A percentile compares a stretch with the other conserved stretches of the same genome.
Conservation (phyloP, 1,139 yeast genomes). For the Hansenula anomala region DNA sequence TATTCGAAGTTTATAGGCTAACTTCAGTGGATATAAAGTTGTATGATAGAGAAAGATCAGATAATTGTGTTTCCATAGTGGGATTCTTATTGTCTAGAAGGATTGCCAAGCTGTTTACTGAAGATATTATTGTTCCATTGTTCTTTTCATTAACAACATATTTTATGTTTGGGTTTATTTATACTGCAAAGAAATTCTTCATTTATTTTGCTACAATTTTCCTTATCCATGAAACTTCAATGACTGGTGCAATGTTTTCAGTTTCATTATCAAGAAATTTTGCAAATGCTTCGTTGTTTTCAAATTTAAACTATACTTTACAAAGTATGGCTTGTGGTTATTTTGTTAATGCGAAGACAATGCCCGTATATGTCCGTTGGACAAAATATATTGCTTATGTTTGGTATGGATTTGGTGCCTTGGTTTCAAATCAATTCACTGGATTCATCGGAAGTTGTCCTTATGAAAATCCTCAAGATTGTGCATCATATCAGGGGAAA, state of each 20-base stretch:
- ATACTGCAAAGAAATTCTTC: constrained; percentile 42
- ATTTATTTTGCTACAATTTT: constrained; percentile 56
- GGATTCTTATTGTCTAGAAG: constrained; percentile 43
- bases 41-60: constrained; percentile 71
- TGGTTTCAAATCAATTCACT: constrained; percentile 61
- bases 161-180: constrained; percentile 71
- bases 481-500: constrained; percentile 42
- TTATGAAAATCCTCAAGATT: constrained; percentile 33
- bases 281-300: constrained; percentile 56
- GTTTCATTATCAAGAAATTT: constrained; percentile 63
- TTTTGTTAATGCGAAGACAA: constrained; percentile 64
- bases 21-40: constrained; percentile 64
- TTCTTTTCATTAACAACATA: constrained; percentile 59
- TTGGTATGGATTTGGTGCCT: constrained; percentile 75
- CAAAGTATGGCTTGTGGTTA: constrained; percentile 82
- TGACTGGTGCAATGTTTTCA: constrained; percentile 50
- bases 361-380: constrained; percentile 91
- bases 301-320: constrained; percentile 37
- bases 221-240: constrained; percentile 52
- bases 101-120: constrained; percentile 41
- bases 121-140: constrained; percentile 63
- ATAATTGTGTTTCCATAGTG: constrained; percentile 55
- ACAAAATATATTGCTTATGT: constrained; percentile 69
- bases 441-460: constrained; percentile 59
- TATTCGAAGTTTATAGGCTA: constrained; percentile 71